phyloP scores from a whole-genome alignment of 768 basidiomycete genomes.

The Suillus americanus region DNA sequence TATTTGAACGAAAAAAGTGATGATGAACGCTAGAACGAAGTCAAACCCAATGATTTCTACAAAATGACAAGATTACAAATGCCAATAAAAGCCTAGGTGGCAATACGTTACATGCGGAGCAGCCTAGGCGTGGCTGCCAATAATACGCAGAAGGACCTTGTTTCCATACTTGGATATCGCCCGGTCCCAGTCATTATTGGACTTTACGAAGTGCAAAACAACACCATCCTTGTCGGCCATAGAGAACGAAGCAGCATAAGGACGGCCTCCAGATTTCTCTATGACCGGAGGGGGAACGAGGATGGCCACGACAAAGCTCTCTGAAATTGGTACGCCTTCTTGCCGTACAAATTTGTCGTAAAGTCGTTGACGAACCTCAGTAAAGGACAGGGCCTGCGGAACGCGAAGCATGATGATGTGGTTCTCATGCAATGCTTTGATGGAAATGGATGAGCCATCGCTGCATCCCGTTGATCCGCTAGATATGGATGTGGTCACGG shows the following conservation, averaged over 20 bases:
- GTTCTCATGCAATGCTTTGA: constrained; percentile 67
- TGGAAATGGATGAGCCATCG: constrained; percentile 36
- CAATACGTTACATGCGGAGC: constrained; percentile 5
- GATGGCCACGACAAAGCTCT: constrained; percentile 57
- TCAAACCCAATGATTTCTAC: constrained; percentile 8
- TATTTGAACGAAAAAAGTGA: not conserved
- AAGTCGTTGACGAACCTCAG: constrained; percentile 55
- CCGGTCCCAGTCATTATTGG: constrained; percentile 61
- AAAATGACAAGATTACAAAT: constrained; percentile 5
- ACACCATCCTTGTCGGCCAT: constrained; percentile 22
- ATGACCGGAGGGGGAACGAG: constrained; percentile 35
- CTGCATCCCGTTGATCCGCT: constrained; percentile 35
- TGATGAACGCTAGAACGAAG: not conserved
- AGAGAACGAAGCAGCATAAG: constrained; percentile 35
- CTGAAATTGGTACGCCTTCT: constrained; percentile 53
- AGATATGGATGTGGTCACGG: constrained; percentile 34
- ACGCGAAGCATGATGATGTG: constrained; percentile 63
- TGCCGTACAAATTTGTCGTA: constrained; percentile 67
- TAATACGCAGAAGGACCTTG: constrained; percentile 60
- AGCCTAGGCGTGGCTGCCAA: constrained; percentile 28
- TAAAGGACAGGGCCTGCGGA: constrained; percentile 44
- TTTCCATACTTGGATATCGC: constrained; percentile 41
- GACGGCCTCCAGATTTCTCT: constrained; percentile 18
- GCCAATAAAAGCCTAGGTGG: constrained; percentile 4
- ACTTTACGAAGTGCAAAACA: constrained; percentile 46